Evolutionary conservation across 2,329 filamentous ascomycete genomes (phyloP), one percentile per base, ranked within the genome.

Genomic region (Escovopsis sp.): DNA sequence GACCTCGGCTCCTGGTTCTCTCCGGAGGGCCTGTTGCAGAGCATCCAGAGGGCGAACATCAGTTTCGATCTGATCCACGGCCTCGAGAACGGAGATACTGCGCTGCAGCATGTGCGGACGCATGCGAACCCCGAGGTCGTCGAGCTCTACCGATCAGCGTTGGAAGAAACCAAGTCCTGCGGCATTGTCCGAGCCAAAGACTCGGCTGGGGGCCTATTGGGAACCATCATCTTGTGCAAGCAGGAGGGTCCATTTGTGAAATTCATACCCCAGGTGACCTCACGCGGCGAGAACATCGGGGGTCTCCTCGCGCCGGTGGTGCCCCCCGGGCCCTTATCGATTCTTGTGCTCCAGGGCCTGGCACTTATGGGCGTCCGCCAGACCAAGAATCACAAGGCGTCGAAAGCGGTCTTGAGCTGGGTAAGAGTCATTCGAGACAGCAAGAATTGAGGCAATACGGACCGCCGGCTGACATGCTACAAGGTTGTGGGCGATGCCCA

Each of bases 41-140:
- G 74, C 46, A 72, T 93, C 25, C 76, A 84, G 50, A 73, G 75
- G 37, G 78, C 81, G 1, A 81, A 78, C 30, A 76, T 86, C 42
- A 79, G 79, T 51, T 94, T 93, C 53, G 86, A 94, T 51, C 70
- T 93, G 33, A 83, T 94, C 14, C 80, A 86, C 51, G 85, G 84
- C 8, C 72, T 79, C 58, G 82, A 87, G 42, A 85, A 86, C 50
- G 74, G 79, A 9, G 80, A 82, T 10, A 70, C 72, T 4, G 81
- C 93, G 30, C 68, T 93, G 15, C 74, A 76, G 49, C 84, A 89
- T 51, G 79, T 91, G 47, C 78, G 76, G 41, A 73, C 76, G 1
- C 78, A 81, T 58, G 79, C 83, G 34, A 74, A 78, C n/a, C 79
- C 84, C 42, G 85, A 87, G 35, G 73, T 89, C 0, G 69, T 81